phyloP scores from a whole-genome alignment of 441 rosid species.

The Codiaeum variegatum region DNA sequence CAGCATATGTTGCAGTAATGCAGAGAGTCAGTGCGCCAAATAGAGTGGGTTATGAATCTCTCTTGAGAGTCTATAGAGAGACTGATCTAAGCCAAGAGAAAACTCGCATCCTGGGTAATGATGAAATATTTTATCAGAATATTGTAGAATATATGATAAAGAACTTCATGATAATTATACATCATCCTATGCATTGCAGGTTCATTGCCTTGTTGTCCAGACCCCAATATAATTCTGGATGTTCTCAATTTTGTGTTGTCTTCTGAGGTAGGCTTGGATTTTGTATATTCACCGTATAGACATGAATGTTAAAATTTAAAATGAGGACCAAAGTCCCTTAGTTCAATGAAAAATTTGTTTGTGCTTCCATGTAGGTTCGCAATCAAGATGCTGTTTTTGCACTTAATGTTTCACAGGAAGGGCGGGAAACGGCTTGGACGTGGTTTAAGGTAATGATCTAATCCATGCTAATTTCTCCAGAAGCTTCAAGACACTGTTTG shows the following conservation, averaged over 20 bases:
- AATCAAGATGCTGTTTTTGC: slow-evolving; percentile 75
- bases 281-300: neutral
- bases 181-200: slow-evolving; percentile 39
- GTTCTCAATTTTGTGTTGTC: slow-evolving; percentile 72
- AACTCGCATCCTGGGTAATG: slow-evolving; percentile 74
- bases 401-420: slow-evolving; percentile 66
- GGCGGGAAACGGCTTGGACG: slow-evolving; percentile 86
- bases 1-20: slow-evolving; percentile 87
- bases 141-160: slow-evolving; percentile 1
- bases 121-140: slow-evolving; percentile 6
- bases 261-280: slow-evolving; percentile 53
- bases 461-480: neutral
- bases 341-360: slow-evolving; percentile 6
- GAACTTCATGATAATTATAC: slow-evolving; percentile 12
- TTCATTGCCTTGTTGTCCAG: slow-evolving; percentile 65
- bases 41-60: slow-evolving; percentile 71
- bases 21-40: slow-evolving; percentile 57
- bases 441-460: slow-evolving; percentile 63
- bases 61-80: slow-evolving; percentile 77
- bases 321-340: slow-evolving; percentile 6
- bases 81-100: slow-evolving; percentile 93
- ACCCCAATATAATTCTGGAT: slow-evolving; percentile 57
- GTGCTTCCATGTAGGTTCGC: slow-evolving; percentile 54
- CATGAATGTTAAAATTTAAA: neutral
- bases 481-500: neutral